Base-by-base conservation (phyloP, 768 basidiomycete genomes). In the Xerocomellus amylosporus region DNA sequence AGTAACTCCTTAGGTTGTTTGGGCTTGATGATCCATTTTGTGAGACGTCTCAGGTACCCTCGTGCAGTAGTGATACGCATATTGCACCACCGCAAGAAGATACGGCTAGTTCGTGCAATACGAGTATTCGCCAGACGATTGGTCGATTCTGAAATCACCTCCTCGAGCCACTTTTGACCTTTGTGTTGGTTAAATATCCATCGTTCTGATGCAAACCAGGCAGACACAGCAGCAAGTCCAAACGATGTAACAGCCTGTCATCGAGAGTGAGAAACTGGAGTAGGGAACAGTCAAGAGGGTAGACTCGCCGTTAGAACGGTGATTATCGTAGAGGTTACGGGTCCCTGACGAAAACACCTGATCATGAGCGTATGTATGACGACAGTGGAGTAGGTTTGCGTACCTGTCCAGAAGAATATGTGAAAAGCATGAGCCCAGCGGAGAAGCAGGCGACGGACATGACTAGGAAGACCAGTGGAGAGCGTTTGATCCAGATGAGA, bases 391-490 rank as follows among this genome's bases (percentile, higher is more conserved):
- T 24, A 38, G 41, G 41, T 44, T 60, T 53, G 54, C 77, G 41
- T 68, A 85, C 87, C 77, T 88, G 87, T 8, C 70, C 58, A 17
- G 89, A 88, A 3, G 89, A 82, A 64, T 90, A 91, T 14, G 87
- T 79, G 64, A 91, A 91, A 41, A 86, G 80, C 62, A 86, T 84
- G 17, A 91, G 77, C 14, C 89, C 89, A 39, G 87, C 78, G 1
- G 87, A 90, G 71, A 92, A 92, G 70, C 86, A 87, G 38, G 87
- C 87, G 42, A 91, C 88, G 49, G 90, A 89, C 67, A 91, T 77
- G 55, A 91, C 88, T 43, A 91, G 81, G 73, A 91, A 90, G 57
- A 90, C 86, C 33, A 92, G 76, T 14, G 89, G 89, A 6, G 88
- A 88, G 34, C 88, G 77, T 66, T 90, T 91, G 73, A 91, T 91